These are phyloP conservation scores for Cladosporium sp. DNA, from an alignment of 2,329 filamentous ascomycete species.

Conservation along the genomic window DNA sequence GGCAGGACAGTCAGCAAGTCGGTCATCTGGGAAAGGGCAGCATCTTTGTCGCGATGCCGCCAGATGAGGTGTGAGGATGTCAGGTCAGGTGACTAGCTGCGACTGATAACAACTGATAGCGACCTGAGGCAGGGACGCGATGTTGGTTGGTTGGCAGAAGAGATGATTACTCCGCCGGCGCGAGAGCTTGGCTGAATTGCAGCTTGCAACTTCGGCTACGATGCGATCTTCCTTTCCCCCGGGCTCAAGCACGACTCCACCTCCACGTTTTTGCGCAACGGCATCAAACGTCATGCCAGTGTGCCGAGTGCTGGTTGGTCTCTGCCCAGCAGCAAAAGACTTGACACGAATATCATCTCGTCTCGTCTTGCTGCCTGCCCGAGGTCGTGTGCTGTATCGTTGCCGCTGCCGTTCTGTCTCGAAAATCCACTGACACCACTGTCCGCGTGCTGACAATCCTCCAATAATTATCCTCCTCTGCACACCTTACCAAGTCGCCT, in stretches of 20 bases:
- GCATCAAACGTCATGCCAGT: conserved; percentile 18
- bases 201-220: neutral
- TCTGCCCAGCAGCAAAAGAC: neutral
- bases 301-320: conserved; percentile 12
- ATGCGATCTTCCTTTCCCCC: conserved; percentile 24
- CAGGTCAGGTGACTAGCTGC: neutral
- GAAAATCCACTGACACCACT: neutral
- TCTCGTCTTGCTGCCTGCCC: neutral
- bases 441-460: conserved; percentile 1
- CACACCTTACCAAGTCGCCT: neutral
- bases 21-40: conserved; percentile 62
- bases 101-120: neutral
- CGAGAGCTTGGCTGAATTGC: conserved; percentile 1
- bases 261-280: neutral
- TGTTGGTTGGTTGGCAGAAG: neutral
- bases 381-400: conserved; percentile 17
- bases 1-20: conserved; percentile 84
- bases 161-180: neutral
- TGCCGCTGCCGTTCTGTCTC: neutral
- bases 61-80: conserved; percentile 6
- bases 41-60: conserved; percentile 28
- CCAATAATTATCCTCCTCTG: neutral
- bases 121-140: neutral
- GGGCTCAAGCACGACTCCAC: conserved; percentile 13
- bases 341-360: neutral